A percentile compares a stretch with the other conserved stretches of the same genome.
Conservation (phyloP, 805 yeast genomes). For the Torulaspora delbrueckii region DNA sequence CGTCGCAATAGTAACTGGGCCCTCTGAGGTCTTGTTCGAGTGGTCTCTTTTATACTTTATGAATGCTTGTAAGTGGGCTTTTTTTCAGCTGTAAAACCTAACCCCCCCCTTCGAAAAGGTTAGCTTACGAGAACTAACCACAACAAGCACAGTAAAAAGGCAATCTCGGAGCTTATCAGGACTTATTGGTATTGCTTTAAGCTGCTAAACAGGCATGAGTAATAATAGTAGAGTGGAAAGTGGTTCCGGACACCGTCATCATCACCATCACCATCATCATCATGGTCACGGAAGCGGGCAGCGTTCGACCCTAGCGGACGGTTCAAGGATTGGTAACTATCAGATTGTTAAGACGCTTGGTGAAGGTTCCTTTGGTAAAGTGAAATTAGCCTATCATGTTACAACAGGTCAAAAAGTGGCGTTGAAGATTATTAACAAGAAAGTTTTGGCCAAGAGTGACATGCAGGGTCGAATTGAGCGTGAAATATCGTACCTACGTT, state of each 20-base stretch:
- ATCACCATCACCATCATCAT: conserved; percentile 23
- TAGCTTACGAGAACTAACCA: conserved; percentile 4
- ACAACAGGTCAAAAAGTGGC: conserved; percentile 93
- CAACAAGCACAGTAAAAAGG: not conserved
- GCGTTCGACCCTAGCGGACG: conserved; percentile 27
- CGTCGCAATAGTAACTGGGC: not conserved
- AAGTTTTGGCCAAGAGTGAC: conserved; percentile 87
- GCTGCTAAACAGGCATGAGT: not conserved
- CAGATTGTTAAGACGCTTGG: conserved; percentile 90
- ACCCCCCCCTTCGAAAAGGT: conserved; percentile 5
- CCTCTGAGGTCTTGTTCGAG: not conserved
- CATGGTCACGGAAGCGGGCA: conserved; percentile 10
- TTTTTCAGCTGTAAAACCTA: not conserved
- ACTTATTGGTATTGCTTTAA: not conserved
- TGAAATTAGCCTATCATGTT: conserved; percentile 82
- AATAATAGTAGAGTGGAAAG: conserved; percentile 4
- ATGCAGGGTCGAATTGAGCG: conserved; percentile 97
- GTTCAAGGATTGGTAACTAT: conserved; percentile 75
- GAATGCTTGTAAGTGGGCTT: not conserved
- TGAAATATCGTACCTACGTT: conserved; percentile 82
- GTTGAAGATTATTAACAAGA: conserved; percentile 83
- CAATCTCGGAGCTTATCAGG: not conserved
- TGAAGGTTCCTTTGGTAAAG: conserved; percentile 96
- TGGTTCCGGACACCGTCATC: conserved; percentile 16
- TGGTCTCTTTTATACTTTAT: not conserved